A percentile compares a stretch with the other conserved stretches of the same genome.
These are phyloP conservation scores for Leccinum angustisporum DNA, from an alignment of 1,284 basidiomycete species.

Conservation along the genomic window DNA sequence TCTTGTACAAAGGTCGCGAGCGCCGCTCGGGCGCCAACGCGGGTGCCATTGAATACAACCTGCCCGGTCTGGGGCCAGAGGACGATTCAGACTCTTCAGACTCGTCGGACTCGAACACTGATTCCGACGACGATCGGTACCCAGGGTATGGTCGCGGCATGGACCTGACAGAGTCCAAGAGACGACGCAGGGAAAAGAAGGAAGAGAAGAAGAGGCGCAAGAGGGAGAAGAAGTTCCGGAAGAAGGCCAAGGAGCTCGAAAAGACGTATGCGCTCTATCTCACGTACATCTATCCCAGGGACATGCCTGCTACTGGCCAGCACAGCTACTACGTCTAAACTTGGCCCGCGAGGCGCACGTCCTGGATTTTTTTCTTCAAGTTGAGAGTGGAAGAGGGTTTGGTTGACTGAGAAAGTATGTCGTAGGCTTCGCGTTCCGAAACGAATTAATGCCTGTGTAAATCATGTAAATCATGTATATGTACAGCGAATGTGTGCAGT, in stretches of 20 bases:
- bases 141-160: conserved; percentile 38
- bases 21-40: conserved; percentile 61
- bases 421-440: not conserved
- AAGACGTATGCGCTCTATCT: conserved; percentile 64
- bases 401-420: conserved; percentile 4
- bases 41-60: conserved; percentile 53
- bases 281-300: conserved; percentile 45
- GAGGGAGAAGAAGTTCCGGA: conserved; percentile 61
- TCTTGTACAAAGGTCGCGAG: conserved; percentile 73
- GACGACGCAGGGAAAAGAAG: conserved; percentile 50
- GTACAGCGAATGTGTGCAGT: conserved; percentile 15
- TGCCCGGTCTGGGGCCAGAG: conserved; percentile 48
- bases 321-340: conserved; percentile 31
- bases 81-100: conserved; percentile 39
- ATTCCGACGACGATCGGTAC: conserved; percentile 43
- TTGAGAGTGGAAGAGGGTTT: not conserved
- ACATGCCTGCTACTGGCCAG: conserved; percentile 19
- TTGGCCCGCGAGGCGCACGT: not conserved
- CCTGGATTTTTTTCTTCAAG: not conserved
- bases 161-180: conserved; percentile 48
- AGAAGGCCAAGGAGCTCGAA: conserved; percentile 56
- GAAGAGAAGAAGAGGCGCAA: conserved; percentile 57
- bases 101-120: conserved; percentile 39
- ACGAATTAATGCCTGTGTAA: conserved; percentile 1
- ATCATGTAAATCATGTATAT: conserved; percentile 20